These are phyloP conservation scores for Parietaria judaica DNA, from an alignment of 306 rosid species.

Conservation along the genomic window DNA sequence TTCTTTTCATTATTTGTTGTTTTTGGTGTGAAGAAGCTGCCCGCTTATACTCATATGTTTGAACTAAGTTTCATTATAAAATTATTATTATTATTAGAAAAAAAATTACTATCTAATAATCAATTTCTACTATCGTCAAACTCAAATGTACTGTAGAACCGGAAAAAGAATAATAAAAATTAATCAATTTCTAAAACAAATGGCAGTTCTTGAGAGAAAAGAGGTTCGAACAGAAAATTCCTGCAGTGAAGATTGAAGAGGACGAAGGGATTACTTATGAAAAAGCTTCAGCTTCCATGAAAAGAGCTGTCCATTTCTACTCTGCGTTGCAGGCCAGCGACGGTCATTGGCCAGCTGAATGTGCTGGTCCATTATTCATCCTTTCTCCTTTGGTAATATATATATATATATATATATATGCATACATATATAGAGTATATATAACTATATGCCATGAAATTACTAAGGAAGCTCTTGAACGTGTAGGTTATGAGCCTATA, in stretches of 20 bases:
- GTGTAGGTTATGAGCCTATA: too few relatives aligned
- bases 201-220: background rate
- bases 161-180: background rate
- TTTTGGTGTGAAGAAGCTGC: too few relatives aligned
- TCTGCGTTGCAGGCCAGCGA: conserved; percentile 53
- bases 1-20: too few relatives aligned
- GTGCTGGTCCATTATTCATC: conserved; percentile 59
- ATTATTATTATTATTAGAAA: too few relatives aligned
- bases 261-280: conserved; percentile 35
- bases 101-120: too few relatives aligned
- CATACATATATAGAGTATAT: too few relatives aligned
- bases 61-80: too few relatives aligned
- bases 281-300: conserved; percentile 25
- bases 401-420: background rate
- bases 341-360: conserved; percentile 87
- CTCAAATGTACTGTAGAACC: background rate
- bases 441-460: too few relatives aligned
- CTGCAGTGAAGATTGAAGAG: conserved; percentile 33
- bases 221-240: conserved; percentile 32
- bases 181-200: too few relatives aligned
- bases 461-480: too few relatives aligned
- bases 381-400: conserved; percentile 62
- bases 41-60: too few relatives aligned
- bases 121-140: too few relatives aligned
- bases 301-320: conserved; percentile 32